Evolutionary conservation across 768 basidiomycete genomes (phyloP), one percentile per base, ranked within the genome.

Genomic region (Roridomyces roridus): DNA sequence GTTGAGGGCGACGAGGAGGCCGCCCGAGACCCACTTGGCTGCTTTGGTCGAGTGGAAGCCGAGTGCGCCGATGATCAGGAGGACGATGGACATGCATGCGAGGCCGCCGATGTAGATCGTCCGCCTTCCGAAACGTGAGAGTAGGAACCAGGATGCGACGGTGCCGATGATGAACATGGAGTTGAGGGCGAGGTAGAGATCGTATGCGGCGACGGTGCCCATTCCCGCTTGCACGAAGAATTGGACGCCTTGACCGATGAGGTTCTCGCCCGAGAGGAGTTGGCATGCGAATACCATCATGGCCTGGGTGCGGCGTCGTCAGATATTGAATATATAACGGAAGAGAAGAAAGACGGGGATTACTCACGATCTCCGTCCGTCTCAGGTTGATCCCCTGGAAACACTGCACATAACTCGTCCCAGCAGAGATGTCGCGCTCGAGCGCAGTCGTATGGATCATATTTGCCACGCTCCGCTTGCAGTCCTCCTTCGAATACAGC

Each of bases 211-310:
- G 12, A 48, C 25, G 21, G 56, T 56, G 2, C 50, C 51, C 26
- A 66, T 46, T 21, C 65, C 65, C 0, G 65, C 65, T 18, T 62
- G 51, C 14, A 40, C 36, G 51, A 66, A 57, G 60, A 67, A 67
- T 46, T 64, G 63, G 3, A 67, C 60, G 15, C 63, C 65, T 59
- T 67, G 65, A 4, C 65, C 65, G 29, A 64, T 63, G 35, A 67
- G 40, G 18, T 67, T 67, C 42, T 67, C 60, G 3, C 65, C 65
- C 5, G 58, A 63, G 7, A 67, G 57, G 1, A 67, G 57, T 43
- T 67, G 66, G 17, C 65, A 65, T 1, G 66, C 66, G 40, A 67
- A 67, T 12, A 63, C 62, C 66, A 67, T 67, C 66, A 67, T 65
- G 5, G 58, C 62, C 59, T 61, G 10, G 17, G 34, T 10, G 15